Evolutionary conservation across 2,329 filamentous ascomycete species (phyloP), one percentile per base, ranked within the genome.

Genomic region (Cercospora zeina): DNA sequence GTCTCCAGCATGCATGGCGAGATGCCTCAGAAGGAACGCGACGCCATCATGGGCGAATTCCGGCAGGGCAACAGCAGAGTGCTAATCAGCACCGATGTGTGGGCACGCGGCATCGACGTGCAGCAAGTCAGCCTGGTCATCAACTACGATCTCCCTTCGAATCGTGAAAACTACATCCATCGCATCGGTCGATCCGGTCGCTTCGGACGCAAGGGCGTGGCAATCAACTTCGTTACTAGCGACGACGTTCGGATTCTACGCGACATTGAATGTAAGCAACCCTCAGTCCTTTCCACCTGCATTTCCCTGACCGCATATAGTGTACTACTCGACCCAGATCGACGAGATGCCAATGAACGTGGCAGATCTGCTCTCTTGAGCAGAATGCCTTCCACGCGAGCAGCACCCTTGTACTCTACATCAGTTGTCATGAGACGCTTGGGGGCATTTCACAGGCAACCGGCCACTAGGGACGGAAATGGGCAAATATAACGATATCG

Each of bases 81-180:
- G 21, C 82, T 99, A 55, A 99, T 99, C 75, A 96, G 93, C 36
- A 99, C 95, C 1, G 95, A 99, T 76, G 92, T 99, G 49, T 96
- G 93, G 92, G 95, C 95, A 61, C 89, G 95, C 76, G 95, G 95
- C 80, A 99, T 99, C 78, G 95, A 99, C 75, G 95, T 99, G 54
- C 95, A 99, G 80, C 95, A 99, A 78, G 95, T 99, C 71, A 96
- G 90, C 65, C 82, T 99, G 73, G 95, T 99, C 65, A 99, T 99
- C 83, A 99, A 99, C 82, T 99, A 99, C 78, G 95, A 99, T 76
- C 83, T 99, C 63, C 95, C 95, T 3, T 95, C 90, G 79, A 97
- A 99, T 79, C 92, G 95, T 84, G 95, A 99, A 80, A 99, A 99
- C 82, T 99, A 99, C 79, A 97, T 99, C 78, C 95, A 99, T 82